A percentile compares a stretch with the other conserved stretches of the same genome.
These are phyloP conservation scores for Penicillium robsamsonii DNA, from an alignment of 495 filamentous ascomycete genomes.

Conservation along the genomic window DNA sequence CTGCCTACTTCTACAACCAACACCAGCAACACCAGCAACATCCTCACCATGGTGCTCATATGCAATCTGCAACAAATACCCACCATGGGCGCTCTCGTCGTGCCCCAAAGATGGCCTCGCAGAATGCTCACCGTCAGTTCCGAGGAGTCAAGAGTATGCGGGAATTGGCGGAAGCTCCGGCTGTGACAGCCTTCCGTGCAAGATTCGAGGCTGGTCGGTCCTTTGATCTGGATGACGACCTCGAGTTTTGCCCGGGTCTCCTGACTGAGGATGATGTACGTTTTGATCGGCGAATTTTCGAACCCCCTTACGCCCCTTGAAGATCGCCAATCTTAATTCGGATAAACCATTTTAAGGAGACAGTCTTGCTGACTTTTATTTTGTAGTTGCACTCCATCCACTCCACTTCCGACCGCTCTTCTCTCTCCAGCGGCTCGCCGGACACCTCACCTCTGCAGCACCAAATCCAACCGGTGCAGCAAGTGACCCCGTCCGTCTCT, in stretches of 20 bases:
- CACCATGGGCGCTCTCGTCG: conserved; percentile 87
- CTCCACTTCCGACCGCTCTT: conserved; percentile 88
- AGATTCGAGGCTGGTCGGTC: conserved; percentile 89
- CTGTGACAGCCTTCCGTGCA: conserved; percentile 71
- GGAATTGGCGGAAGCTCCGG: conserved; percentile 76
- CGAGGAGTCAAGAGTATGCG: conserved; percentile 80
- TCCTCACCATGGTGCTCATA: conserved; percentile 49
- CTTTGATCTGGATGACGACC: conserved; percentile 95
- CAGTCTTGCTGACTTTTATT: conserved; percentile 15
- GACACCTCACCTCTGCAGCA: conserved; percentile 84
- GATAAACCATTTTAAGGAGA: background rate
- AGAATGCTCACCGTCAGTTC: conserved; percentile 83
- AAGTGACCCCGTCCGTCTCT: conserved; percentile 74
- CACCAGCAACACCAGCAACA: conserved; percentile 58
- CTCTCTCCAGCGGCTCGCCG: conserved; percentile 89
- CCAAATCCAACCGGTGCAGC: conserved; percentile 70
- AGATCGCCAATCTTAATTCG: conserved; percentile 7
- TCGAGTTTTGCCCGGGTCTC: conserved; percentile 92
- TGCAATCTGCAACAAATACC: conserved; percentile 54
- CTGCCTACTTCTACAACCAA: conserved; percentile 67
- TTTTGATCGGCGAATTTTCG: conserved; percentile 29
- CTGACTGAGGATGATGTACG: conserved; percentile 96
- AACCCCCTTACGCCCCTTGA: conserved; percentile 3
- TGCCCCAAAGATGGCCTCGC: conserved; percentile 76
- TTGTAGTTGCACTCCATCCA: conserved; percentile 80